These are phyloP conservation scores for Candida anglica DNA, from an alignment of 805 yeast genomes.

Conservation along the genomic window DNA sequence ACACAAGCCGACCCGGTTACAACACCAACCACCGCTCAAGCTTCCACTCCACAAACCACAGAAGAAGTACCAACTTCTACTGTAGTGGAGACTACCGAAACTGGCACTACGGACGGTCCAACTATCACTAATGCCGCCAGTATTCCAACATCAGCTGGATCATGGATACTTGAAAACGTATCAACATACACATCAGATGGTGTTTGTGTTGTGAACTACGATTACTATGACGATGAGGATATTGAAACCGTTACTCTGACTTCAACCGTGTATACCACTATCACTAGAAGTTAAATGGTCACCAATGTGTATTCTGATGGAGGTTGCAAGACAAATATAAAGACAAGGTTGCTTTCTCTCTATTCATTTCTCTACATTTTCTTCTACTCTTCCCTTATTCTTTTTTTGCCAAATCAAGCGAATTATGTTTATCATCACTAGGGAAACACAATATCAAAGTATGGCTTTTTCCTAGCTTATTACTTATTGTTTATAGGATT, in stretches of 20 bases:
- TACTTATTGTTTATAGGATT: too few relatives aligned
- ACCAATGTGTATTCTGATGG: neutral
- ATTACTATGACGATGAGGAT: slow-evolving; percentile 24
- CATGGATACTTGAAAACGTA: slow-evolving; percentile 32
- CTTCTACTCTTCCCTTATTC: neutral
- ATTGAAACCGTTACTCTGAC: slow-evolving; percentile 36
- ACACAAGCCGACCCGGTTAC: slow-evolving; percentile 5
- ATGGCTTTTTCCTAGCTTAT: too few relatives aligned
- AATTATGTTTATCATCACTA: neutral
- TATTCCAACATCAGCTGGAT: slow-evolving; percentile 20
- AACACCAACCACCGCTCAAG: slow-evolving; percentile 5
- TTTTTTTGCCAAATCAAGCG: too few relatives aligned
- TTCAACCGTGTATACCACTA: slow-evolving; percentile 30
- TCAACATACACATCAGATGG: slow-evolving; percentile 26
- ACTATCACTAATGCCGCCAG: slow-evolving; percentile 23
- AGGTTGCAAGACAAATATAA: neutral
- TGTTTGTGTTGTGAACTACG: slow-evolving; percentile 33
- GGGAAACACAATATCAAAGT: neutral
- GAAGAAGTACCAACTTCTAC: slow-evolving; percentile 24
- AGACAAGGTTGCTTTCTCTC: slow-evolving; percentile 4
- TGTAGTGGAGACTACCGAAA: slow-evolving; percentile 7
- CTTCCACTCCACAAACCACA: slow-evolving; percentile 7
- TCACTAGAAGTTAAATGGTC: slow-evolving; percentile 15
- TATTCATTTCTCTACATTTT: too few relatives aligned
- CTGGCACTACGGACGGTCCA: slow-evolving; percentile 15